phyloP scores from a whole-genome alignment of 805 yeast species.

The Saccharomycopsis javanensis region DNA sequence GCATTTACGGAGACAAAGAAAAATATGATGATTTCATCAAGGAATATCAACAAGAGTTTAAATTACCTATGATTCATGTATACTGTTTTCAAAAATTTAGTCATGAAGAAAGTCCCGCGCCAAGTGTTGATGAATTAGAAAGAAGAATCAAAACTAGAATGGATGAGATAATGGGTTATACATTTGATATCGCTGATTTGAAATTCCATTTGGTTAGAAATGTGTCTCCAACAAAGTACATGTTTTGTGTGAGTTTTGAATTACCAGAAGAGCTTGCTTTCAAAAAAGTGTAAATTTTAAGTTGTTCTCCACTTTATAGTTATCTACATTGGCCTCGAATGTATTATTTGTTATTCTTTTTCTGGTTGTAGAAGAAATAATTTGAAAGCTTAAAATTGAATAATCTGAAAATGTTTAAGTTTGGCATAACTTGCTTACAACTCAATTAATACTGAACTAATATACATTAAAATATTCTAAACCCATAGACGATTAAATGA shows the following conservation, averaged over 20 bases:
- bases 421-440: neutral
- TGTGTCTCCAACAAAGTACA: slow-evolving; percentile 94
- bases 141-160: slow-evolving; percentile 52
- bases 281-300: neutral
- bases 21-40: slow-evolving; percentile 29
- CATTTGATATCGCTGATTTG: slow-evolving; percentile 38
- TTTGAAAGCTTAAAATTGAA: too few relatives aligned
- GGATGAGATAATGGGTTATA: slow-evolving; percentile 34
- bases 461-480: slow-evolving; percentile 1
- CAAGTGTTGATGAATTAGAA: slow-evolving; percentile 57
- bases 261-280: slow-evolving; percentile 58
- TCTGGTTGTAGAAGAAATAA: neutral
- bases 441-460: neutral
- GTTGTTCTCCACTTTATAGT: too few relatives aligned
- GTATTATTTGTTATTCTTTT: too few relatives aligned
- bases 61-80: slow-evolving; percentile 69
- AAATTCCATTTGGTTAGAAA: slow-evolving; percentile 78
- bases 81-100: slow-evolving; percentile 89
- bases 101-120: slow-evolving; percentile 58
- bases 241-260: slow-evolving; percentile 79
- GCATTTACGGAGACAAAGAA: slow-evolving; percentile 43
- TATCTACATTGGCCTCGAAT: too few relatives aligned
- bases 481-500: neutral
- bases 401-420: too few relatives aligned
- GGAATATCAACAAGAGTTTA: slow-evolving; percentile 28